Evolutionary conservation across 2,329 filamentous ascomycete genomes (phyloP).

Genomic region (Xylaria sp.): DNA sequence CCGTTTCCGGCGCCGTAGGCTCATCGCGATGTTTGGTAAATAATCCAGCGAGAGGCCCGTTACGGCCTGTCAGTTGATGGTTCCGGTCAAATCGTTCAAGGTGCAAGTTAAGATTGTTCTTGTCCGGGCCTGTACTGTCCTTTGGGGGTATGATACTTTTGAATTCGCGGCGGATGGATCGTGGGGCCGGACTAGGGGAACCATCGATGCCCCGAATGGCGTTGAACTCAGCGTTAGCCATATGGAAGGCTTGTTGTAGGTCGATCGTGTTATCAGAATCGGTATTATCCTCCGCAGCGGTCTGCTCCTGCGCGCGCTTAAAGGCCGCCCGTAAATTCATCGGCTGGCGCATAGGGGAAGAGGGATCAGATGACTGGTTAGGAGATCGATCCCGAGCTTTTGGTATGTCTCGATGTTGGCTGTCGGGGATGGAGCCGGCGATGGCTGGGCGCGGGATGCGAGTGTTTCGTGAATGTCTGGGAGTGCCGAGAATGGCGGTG

Average conservation of each 20-base stretch:
- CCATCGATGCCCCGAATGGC: constrained; percentile 41
- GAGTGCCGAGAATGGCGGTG: constrained; percentile 32
- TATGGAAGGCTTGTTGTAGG: constrained; percentile 44
- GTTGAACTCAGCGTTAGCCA: constrained; percentile 44
- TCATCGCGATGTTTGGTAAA: constrained; percentile 51
- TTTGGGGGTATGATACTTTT: constrained; percentile 30
- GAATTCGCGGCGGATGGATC: constrained; percentile 41
- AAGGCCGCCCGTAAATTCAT: constrained; percentile 45
- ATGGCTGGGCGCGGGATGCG: constrained; percentile 44
- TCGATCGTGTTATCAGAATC: constrained; percentile 41
- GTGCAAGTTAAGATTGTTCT: constrained; percentile 47
- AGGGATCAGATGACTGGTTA: constrained; percentile 26
- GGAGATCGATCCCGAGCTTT: constrained; percentile 10
- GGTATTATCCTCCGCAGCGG: constrained; percentile 37
- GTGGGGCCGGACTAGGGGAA: constrained; percentile 48
- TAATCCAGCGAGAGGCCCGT: constrained; percentile 46
- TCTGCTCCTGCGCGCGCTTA: constrained; percentile 43
- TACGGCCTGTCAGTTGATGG: constrained; percentile 42
- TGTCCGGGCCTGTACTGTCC: constrained; percentile 42
- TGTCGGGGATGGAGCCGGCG: constrained; percentile 18
- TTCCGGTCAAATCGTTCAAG: constrained; percentile 47
- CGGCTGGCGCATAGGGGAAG: constrained; percentile 45
- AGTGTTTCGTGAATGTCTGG: constrained; percentile 38
- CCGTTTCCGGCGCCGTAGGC: constrained; percentile 52
- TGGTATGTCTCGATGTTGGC: constrained; percentile 12